Evolutionary conservation across 2,329 filamentous ascomycete genomes (phyloP).

Genomic region (Penicillium oxalicum): DNA sequence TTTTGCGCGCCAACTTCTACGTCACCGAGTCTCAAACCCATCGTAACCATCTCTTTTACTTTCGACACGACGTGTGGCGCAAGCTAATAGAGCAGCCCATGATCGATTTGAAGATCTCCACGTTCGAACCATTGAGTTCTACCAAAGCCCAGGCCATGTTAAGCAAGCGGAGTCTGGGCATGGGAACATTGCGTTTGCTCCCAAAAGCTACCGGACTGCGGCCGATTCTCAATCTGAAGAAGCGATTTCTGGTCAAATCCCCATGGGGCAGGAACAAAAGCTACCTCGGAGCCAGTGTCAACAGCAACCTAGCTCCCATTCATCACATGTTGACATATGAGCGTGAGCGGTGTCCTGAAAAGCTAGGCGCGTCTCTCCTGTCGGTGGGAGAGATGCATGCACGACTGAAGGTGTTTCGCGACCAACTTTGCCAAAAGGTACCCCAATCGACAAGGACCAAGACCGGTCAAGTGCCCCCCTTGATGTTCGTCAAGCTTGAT

Average conservation of each 20-base stretch:
- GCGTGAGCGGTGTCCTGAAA: slow-evolving; percentile 53
- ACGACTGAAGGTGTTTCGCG: slow-evolving; percentile 65
- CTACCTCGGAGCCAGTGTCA: slow-evolving; percentile 58
- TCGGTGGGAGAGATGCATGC: slow-evolving; percentile 75
- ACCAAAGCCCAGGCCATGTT: slow-evolving; percentile 54
- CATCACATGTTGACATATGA: slow-evolving; percentile 74
- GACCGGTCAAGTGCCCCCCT: slow-evolving; percentile 33
- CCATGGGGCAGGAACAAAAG: slow-evolving; percentile 46
- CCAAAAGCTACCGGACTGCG: slow-evolving; percentile 73
- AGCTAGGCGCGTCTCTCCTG: slow-evolving; percentile 72
- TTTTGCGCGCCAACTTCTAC: slow-evolving; percentile 84
- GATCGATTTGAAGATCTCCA: slow-evolving; percentile 57
- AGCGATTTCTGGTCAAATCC: slow-evolving; percentile 49
- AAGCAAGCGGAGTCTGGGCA: slow-evolving; percentile 61
- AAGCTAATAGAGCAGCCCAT: slow-evolving; percentile 68
- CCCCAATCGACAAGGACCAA: background rate
- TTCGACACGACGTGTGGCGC: slow-evolving; percentile 89
- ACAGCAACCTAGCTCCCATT: slow-evolving; percentile 64
- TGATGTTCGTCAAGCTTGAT: slow-evolving; percentile 91
- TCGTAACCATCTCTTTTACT: slow-evolving; percentile 80
- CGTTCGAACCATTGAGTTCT: slow-evolving; percentile 71
- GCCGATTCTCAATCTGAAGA: slow-evolving; percentile 80
- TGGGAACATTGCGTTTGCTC: slow-evolving; percentile 71
- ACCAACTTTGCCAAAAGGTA: slow-evolving; percentile 12
- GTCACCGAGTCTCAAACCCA: slow-evolving; percentile 83